A percentile compares a stretch with the other conserved stretches of the same genome.
Conservation (phyloP, 176 grass and related monocot genomes). For the Phoenix roebelenii region DNA sequence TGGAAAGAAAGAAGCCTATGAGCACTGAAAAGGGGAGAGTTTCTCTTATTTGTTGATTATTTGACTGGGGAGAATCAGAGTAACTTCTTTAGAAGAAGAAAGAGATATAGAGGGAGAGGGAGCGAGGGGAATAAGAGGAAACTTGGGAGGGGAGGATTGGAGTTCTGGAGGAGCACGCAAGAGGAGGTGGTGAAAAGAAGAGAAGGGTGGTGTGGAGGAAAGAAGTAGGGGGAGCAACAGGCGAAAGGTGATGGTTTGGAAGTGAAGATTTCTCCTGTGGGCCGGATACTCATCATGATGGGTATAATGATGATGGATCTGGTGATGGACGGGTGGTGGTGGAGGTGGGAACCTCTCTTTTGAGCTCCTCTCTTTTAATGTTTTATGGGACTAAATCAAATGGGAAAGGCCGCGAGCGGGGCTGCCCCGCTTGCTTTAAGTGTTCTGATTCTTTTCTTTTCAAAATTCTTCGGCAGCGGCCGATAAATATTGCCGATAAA, state of each 20-base stretch:
- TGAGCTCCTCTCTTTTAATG: background rate
- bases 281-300: background rate
- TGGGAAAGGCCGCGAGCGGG: background rate
- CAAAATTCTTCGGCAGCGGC: too few species aligned
- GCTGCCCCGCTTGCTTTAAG: too few species aligned
- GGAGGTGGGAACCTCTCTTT: constrained; percentile 5
- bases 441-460: too few species aligned
- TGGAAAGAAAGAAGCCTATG: background rate
- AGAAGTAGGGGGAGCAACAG: constrained; percentile 12
- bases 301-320: background rate
- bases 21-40: constrained; percentile 27
- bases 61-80: constrained; percentile 29
- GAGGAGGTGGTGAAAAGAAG: constrained; percentile 13
- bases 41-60: constrained; percentile 32
- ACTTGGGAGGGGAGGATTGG: constrained; percentile 35
- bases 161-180: constrained; percentile 43
- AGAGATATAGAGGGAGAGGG: background rate
- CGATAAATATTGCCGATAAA: too few species aligned
- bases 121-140: constrained; percentile 42
- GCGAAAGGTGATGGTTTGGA: background rate
- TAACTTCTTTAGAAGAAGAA: constrained; percentile 39
- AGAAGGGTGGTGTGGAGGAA: constrained; percentile 21
- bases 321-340: background rate
- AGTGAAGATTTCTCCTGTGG: constrained; percentile 6
- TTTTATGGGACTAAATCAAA: constrained; percentile 9